Evolutionary conservation across 2,329 filamentous ascomycete species (phyloP), one percentile per base, ranked within the genome.

Genomic region (Aureobasidium zeae): DNA sequence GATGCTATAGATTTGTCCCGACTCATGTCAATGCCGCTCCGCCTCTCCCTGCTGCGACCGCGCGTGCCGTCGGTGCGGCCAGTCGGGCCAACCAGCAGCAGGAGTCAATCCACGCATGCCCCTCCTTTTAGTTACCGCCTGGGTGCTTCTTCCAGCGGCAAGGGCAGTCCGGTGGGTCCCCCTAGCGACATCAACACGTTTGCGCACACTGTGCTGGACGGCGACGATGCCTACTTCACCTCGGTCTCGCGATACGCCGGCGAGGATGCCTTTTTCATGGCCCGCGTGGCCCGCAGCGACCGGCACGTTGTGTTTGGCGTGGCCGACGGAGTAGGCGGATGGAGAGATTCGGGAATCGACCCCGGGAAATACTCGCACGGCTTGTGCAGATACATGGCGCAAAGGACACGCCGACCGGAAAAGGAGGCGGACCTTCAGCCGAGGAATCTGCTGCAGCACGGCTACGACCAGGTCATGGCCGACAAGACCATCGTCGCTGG

Each of bases 311-410:
- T 88, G 1, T 81, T 98, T 53, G 91, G 86, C 13, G 77, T 98
- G 17, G 87, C 88, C 42, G 91, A 98, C 60, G 91, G 91, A 9
- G 91, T 98, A 0, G 91, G 91, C 35, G 91, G 91, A 25, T 98
- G 91, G 88, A 78, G 83, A 50, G 85, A 94, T 54, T 89, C 83
- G 28, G 87, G 87, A 32, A 81, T 98, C 41, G 88, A 98, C 57
- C 88, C 91, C 7, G 87, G 87, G 20, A 86, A 95, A 64, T 96
- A 96, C 64, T 91, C 89, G 3, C 89, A 96, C 61, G 85, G 83
- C 29, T 71, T 98, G 48, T 96, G 91, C 70, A 81, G 86, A 55
- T 84, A 94, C 63, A 96, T 96, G 87, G 86, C 87, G 2, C 72
- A 79, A 38, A 76, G 56, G 31, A 57, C 53, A 3, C 32, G 53